phyloP scores from a whole-genome alignment of 441 rosid genomes.

The Adansonia rubrostipa region DNA sequence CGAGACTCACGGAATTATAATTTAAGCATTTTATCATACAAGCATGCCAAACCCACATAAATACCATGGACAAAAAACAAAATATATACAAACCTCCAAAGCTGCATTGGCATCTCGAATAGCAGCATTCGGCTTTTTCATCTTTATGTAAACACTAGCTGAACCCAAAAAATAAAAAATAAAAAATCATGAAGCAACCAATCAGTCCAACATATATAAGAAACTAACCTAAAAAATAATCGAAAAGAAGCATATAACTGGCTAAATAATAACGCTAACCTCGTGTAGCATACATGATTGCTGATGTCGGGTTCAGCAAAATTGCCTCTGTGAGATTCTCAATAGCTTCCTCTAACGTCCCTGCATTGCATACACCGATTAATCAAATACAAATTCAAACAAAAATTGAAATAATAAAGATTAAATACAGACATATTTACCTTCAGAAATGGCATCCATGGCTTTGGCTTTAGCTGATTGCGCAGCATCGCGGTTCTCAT shows the following conservation, averaged over 20 bases:
- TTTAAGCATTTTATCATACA: neutral
- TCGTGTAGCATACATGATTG: constrained; percentile 91
- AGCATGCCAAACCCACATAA: neutral
- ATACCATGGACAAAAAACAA: neutral
- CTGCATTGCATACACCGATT: constrained; percentile 36
- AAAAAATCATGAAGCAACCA: neutral
- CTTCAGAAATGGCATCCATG: constrained; percentile 82
- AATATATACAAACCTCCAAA: constrained; percentile 60
- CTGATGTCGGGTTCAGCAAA: constrained; percentile 78
- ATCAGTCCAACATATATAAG: neutral
- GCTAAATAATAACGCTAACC: constrained; percentile 41
- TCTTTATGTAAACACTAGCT: constrained; percentile 90
- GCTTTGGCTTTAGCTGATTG: constrained; percentile 85
- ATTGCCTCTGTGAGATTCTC: constrained; percentile 82
- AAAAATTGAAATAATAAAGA: neutral
- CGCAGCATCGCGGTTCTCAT: constrained; percentile 84
- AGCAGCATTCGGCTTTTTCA: constrained; percentile 98
- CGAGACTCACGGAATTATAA: neutral
- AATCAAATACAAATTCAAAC: constrained; percentile 3
- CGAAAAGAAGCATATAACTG: neutral
- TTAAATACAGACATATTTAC: constrained; percentile 26
- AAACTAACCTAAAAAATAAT: neutral
- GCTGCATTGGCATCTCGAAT: constrained; percentile 91
- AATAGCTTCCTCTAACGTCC: constrained; percentile 81
- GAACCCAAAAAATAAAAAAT: constrained; percentile 30